Base-by-base conservation (phyloP, 345 rosid species). In the Excoecaria cochinchinensis region DNA sequence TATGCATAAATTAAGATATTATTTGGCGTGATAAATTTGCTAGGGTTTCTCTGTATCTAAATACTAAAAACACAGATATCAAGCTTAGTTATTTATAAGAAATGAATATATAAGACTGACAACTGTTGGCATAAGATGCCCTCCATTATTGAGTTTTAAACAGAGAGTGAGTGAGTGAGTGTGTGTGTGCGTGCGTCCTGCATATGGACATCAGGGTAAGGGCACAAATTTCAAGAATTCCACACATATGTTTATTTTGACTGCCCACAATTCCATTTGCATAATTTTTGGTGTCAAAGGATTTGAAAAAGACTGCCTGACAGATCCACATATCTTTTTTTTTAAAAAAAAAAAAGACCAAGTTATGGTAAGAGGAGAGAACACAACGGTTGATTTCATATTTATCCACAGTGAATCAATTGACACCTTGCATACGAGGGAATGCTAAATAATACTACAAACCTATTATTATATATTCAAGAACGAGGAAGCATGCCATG, bases 101-200 rank as follows among this genome's bases (percentile, higher is more conserved):
- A 31, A 31, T 31, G 31, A 31, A 31, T 31, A 0, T 31, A 31
- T 31, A 31, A 31, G 31, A 31, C 31, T 31, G 56, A 78, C 84
- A 76, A 73, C 79, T 83, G 79, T 67, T 77, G 72, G 59, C 16
- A n/a, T 4, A 55, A 75, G 76, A 69, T 75, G 77, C 77, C 53
- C 59, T 68, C 72, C 73, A 77, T 79, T 78, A 76, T 76, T 76
- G 63, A 52, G 64, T 38, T 63, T 67, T 69, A 50, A 59, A 63
- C 48, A 79, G 66, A 48, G 31, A 2, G 31, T 31, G 2, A 31
- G 31, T 31, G 31, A 31, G 31, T 1, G 31, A 31, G 31, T 2
- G 31, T 0, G 31, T 2, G 31, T 0, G 31, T 31, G 31, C 2
- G 31, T 31, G 58, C n/a, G 17, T 44, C 21, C 48, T 58, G 55